Base-by-base conservation (phyloP, 192 early-diverging fungal genomes). In the Chytriomyces sp. region DNA sequence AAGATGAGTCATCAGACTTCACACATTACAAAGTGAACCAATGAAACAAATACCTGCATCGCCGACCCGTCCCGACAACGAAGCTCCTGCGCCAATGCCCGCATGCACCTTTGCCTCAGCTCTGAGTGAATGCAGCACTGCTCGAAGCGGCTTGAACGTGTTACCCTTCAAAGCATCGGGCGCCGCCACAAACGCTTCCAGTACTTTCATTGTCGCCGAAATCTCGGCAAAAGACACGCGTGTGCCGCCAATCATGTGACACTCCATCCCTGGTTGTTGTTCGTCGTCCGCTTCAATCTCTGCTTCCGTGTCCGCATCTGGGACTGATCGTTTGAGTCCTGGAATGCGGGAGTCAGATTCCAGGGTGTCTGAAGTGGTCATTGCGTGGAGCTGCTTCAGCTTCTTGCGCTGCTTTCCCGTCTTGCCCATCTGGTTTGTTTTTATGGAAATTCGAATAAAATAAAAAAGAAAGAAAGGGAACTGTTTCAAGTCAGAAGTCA, bases 361-460 rank as follows among this genome's bases (percentile, higher is more conserved):
- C 1, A 35, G 28, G 0, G 28, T 35, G 28, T 35, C 28, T 35
- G 28, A 1, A 1, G 23, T 45, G 7, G 43, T 16, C n/a, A 60
- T 44, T n/a, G n/a, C n/a, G 60, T 47, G 45, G 23, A 61, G 45
- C 45, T 86, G 83, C 75, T 82, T 74, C 48, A 91, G 82, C 69
- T 83, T 81, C 78, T 88, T 83, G 18, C 85, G 76, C 79, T 91
- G 83, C 68, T 89, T 91, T 18, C 85, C 86, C 5, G 79, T 64
- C 62, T 91, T 91, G 69, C 89, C 89, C 89, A 90, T 90, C 20
- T 57, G 53, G 53, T 63, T 24, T n/a, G n/a, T n/a, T n/a, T n/a
- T n/a, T n/a, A n/a, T n/a, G n/a, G n/a, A n/a, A n/a, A n/a, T n/a
- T n/a, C n/a, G n/a, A n/a, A n/a, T n/a, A n/a, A n/a, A n/a, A n/a